Evolutionary conservation across 1,284 basidiomycete species (phyloP).

Genomic region (Pholiota adiposa): DNA sequence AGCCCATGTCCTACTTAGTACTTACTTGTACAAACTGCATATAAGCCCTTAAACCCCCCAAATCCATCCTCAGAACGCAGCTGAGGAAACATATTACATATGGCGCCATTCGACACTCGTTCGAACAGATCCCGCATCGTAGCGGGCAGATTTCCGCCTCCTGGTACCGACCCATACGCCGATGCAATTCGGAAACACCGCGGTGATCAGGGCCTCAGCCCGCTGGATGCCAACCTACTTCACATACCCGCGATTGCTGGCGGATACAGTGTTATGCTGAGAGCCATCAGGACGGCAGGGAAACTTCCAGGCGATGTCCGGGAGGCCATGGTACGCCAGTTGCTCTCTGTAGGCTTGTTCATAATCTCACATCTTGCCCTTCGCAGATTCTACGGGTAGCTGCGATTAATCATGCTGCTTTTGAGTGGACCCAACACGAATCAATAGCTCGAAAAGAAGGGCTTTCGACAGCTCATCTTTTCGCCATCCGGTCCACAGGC

Average conservation of each 20-base stretch:
- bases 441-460: constrained; percentile 47
- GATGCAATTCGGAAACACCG: constrained; percentile 51
- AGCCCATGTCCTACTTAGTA: too few species aligned
- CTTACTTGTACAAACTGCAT: too few species aligned
- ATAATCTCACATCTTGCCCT: constrained; percentile 2
- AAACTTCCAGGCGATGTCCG: constrained; percentile 51
- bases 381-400: constrained; percentile 55
- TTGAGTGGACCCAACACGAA: constrained; percentile 63
- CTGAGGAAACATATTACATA: too few species aligned
- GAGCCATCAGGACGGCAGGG: constrained; percentile 52
- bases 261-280: constrained; percentile 55
- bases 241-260: constrained; percentile 53
- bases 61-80: too few species aligned
- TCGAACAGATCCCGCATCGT: constrained; percentile 39
- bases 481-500: constrained; percentile 46
- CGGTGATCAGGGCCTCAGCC: constrained; percentile 47
- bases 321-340: constrained; percentile 58
- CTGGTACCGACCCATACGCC: constrained; percentile 43
- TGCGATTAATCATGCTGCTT: constrained; percentile 54
- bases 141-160: constrained; percentile 45
- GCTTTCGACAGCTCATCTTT: constrained; percentile 49
- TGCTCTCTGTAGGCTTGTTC: too few species aligned
- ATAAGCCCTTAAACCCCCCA: too few species aligned
- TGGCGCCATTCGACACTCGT: constrained; percentile 12
- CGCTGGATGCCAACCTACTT: constrained; percentile 51